Percentiles rank a stretch among this genome's conserved stretches.
Evolutionary conservation across 23 red algal species (phyloP).

Genomic region (Agarophyton chilense): DNA sequence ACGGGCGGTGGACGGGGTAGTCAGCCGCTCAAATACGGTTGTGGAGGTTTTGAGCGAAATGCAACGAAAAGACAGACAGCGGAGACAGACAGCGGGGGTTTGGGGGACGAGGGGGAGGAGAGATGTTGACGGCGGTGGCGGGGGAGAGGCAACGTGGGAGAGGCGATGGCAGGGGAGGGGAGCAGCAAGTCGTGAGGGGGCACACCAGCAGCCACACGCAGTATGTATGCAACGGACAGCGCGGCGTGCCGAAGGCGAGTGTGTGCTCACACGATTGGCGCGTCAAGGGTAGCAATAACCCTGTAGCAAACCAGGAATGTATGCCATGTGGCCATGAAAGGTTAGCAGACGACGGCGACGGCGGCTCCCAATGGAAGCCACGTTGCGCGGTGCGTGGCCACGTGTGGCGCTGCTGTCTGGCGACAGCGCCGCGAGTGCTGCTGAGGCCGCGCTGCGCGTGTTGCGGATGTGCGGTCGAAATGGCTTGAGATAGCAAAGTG

Average conservation of each 20-base stretch:
- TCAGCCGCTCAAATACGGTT: too few relatives aligned
- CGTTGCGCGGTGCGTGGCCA: background rate
- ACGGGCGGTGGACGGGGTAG: too few relatives aligned
- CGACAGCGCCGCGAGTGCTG: background rate
- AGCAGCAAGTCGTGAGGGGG: too few relatives aligned
- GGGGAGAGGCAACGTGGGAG: too few relatives aligned
- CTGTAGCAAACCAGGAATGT: too few relatives aligned
- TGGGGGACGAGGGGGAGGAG: conserved; percentile 1
- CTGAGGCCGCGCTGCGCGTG: background rate
- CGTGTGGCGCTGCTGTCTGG: background rate
- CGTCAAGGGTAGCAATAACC: background rate
- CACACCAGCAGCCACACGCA: background rate
- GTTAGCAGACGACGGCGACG: background rate
- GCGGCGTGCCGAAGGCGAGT: background rate
- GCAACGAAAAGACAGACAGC: background rate
- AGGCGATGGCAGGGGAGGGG: too few relatives aligned
- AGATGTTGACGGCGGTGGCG: too few relatives aligned
- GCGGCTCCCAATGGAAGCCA: background rate
- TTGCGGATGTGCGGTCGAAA: too few relatives aligned
- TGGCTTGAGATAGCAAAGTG: too few relatives aligned
- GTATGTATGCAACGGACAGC: background rate
- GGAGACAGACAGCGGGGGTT: background rate
- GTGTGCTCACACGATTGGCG: background rate
- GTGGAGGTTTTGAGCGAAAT: background rate
- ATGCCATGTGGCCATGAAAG: too few relatives aligned